These are phyloP conservation scores for Moricandia moricandioides DNA, from an alignment of 345 rosid genomes.

Conservation along the genomic window DNA sequence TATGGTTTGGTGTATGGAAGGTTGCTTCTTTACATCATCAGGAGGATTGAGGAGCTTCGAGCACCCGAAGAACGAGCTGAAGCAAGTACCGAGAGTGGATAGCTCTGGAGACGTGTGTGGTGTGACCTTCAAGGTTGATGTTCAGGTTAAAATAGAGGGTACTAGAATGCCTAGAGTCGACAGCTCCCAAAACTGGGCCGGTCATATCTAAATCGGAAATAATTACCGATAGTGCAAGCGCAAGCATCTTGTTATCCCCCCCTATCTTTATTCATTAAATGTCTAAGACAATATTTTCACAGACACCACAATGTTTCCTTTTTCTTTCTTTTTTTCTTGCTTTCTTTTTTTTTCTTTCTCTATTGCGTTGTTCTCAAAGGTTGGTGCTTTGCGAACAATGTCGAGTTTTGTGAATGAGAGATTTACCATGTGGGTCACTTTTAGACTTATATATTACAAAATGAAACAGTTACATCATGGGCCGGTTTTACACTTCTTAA, in stretches of 20 bases:
- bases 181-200: slow-evolving; percentile 89
- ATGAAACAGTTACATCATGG: too few relatives aligned
- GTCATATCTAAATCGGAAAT: slow-evolving; percentile 34
- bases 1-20: slow-evolving; percentile 40
- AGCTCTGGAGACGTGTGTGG: slow-evolving; percentile 89
- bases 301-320: too few relatives aligned
- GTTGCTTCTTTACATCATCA: slow-evolving; percentile 86
- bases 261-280: too few relatives aligned
- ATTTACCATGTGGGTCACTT: too few relatives aligned
- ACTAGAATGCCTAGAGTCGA: slow-evolving; percentile 88
- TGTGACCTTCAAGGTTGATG: slow-evolving; percentile 73
- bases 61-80: slow-evolving; percentile 81
- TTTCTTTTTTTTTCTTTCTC: too few relatives aligned
- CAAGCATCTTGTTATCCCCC: neutral
- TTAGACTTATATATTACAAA: too few relatives aligned
- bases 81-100: slow-evolving; percentile 88
- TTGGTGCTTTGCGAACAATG: too few relatives aligned
- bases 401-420: too few relatives aligned
- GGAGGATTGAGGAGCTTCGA: slow-evolving; percentile 93
- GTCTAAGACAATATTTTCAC: too few relatives aligned
- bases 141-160: slow-evolving; percentile 53
- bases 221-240: neutral
- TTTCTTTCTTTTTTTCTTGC: too few relatives aligned
- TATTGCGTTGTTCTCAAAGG: too few relatives aligned
- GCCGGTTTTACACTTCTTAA: too few relatives aligned